These are phyloP conservation scores for Pythium aristosporum DNA, from an alignment of 352 stramenopile species.

Conservation along the genomic window DNA sequence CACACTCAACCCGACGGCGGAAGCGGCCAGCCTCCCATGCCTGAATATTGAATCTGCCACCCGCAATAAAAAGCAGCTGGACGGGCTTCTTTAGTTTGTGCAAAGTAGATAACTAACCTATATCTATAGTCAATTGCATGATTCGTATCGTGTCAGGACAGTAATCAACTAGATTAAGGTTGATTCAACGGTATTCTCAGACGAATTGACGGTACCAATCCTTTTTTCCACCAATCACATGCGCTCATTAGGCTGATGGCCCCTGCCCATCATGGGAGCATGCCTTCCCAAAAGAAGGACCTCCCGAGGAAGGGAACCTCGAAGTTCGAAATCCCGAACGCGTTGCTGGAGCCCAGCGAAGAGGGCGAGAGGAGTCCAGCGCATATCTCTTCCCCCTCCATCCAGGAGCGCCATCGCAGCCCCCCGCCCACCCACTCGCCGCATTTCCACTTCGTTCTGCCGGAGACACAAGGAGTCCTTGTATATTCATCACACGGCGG, in stretches of 20 bases:
- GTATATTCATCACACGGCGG: background rate
- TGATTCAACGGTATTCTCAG: background rate
- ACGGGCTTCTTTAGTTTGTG: too few species aligned
- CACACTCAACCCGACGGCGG: too few species aligned
- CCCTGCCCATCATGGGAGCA: background rate
- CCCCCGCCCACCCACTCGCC: background rate
- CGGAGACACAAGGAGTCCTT: too few species aligned
- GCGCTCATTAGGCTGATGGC: background rate
- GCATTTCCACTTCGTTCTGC: background rate
- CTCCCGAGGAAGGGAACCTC: background rate
- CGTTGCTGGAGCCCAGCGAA: background rate
- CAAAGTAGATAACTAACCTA: too few species aligned
- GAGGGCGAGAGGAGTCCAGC: background rate
- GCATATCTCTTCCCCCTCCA: background rate
- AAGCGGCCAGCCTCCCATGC: too few species aligned
- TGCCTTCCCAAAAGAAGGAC: background rate
- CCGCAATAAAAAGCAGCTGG: background rate
- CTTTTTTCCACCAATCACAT: slow-evolving; percentile 13
- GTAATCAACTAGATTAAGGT: background rate
- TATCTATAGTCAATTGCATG: too few species aligned
- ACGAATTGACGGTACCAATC: background rate
- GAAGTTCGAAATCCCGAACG: too few species aligned
- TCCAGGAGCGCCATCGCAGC: background rate
- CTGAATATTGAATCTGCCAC: background rate
- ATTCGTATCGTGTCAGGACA: too few species aligned